Base-by-base conservation (phyloP, 306 rosid species). In the Senna siamea region DNA sequence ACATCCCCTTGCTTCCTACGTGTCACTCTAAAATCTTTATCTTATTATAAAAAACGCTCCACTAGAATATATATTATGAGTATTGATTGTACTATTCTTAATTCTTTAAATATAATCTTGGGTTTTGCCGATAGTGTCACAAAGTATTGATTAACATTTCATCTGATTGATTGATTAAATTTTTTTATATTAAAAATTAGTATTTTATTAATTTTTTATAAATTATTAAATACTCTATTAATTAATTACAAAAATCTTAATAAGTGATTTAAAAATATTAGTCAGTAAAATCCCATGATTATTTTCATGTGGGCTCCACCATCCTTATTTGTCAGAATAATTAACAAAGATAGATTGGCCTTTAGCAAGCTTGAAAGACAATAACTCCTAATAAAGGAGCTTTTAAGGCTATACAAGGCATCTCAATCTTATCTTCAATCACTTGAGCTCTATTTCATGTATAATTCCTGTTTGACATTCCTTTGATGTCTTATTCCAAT, bases 381-480 rank as follows among this genome's bases (percentile, higher is more conserved):
- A 47, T 13, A 48, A 18, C 22, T 47, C 12, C 59, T 18, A 73
- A 59, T 61, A 61, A 61, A 47, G 26, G 51, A 47, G 35, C 61
- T 34, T 38, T 52, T 2, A 10, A n/a, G 41, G 15, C 6, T 5
- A 14, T 7, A 0, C 7, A 54, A 48, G 60, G 77, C 77, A 71
- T 71, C 72, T 71, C 66, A 64, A 59, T 47, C 53, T 69, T 77
- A 77, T 57, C 80, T 58, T 23, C 30, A 47, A 69, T 58, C 70
- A 37, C 20, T 26, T 1, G 14, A 22, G 23, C 34, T 22, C 40
- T 48, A 47, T 32, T 58, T 34, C 72, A 75, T n/a, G 58, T 47
- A 17, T 23, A 38, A 48, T 69, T 59, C 64, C 37, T 17, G 19
- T 77, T 69, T 69, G 76, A 69, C 81, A 69, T 69, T 59, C 76